Evolutionary conservation across 208 protist species (phyloP), one percentile per base, ranked within the genome.

Genomic region (Naegleria lovaniensis): DNA sequence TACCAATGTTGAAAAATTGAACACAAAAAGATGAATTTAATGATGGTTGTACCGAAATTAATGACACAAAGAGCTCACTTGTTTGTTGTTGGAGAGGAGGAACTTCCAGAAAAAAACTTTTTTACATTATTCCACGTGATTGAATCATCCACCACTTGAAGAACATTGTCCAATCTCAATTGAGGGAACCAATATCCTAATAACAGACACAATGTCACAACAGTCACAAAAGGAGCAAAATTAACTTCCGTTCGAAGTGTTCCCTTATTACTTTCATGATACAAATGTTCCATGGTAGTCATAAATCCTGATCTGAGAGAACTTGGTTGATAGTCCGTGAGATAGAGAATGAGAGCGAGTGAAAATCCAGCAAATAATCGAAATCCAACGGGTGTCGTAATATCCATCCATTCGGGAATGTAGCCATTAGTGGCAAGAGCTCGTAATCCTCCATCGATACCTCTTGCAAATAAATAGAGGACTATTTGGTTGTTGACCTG

Each of bases 391-490:
- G 43, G 51, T 19, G 86, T 76, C 11, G n/a, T 19, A 15, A 89
- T 43, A 39, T 89, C 86, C 86, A 89, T 43, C 13, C 22, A 9
- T 25, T 15, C 7, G 22, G 86, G 86, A 76, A 89, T 76, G n/a
- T 58, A 43, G 6, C 51, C 51, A 19, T 29, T 76, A 7, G 7
- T 41, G 7, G 51, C 43, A 3, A 33, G 5, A 0, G 33, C 13
- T 39, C 11, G 33, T 29, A 89, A 33, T 2, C 11, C 36, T 0
- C 86, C 86, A 33, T 89, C 86, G 19, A 89, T 39, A n/a, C 25
- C 86, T 76, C 86, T 59, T 41, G 86, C 86, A 89, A 89, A 89
- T 39, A 89, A 89, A 43, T 89, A 89, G 4, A 89, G 33, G 43
- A 89, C 51, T 5, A 89, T 89, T 76, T 89, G 86, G 33, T 89